Conservation (phyloP, 176 grass and related monocot genomes). For the Triticum turgidum region DNA sequence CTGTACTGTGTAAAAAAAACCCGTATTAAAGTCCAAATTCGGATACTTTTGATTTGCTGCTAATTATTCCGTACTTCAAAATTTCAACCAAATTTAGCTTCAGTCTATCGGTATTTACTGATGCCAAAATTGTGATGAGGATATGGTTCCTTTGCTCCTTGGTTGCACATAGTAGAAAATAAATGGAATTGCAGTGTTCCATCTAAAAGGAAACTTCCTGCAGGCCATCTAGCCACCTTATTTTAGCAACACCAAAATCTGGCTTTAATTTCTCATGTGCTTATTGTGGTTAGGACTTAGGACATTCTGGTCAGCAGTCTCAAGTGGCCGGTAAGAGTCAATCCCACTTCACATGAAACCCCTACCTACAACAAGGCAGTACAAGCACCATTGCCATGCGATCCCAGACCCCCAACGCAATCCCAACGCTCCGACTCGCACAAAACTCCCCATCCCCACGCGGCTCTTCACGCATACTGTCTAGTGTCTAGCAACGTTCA, state of each 20-base stretch:
- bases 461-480: constrained; percentile 24
- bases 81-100: neutral
- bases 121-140: neutral
- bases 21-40: neutral
- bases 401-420: constrained; percentile 23
- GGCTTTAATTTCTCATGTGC: neutral
- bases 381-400: constrained; percentile 29
- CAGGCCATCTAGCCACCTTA: too few species aligned
- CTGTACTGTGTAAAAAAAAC: too few species aligned
- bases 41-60: neutral
- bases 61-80: neutral
- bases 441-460: constrained; percentile 18
- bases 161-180: too few species aligned
- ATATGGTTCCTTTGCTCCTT: neutral
- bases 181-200: neutral
- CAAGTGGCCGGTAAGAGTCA: neutral
- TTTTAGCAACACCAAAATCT: neutral
- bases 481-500: neutral
- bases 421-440: constrained; percentile 24
- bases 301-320: constrained; percentile 6
- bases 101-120: neutral
- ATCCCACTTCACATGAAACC: neutral
- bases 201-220: too few species aligned
- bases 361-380: neutral
- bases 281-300: neutral